phyloP scores from a whole-genome alignment of 2,329 filamentous ascomycete genomes.

The Pseudogymnoascus sp. region DNA sequence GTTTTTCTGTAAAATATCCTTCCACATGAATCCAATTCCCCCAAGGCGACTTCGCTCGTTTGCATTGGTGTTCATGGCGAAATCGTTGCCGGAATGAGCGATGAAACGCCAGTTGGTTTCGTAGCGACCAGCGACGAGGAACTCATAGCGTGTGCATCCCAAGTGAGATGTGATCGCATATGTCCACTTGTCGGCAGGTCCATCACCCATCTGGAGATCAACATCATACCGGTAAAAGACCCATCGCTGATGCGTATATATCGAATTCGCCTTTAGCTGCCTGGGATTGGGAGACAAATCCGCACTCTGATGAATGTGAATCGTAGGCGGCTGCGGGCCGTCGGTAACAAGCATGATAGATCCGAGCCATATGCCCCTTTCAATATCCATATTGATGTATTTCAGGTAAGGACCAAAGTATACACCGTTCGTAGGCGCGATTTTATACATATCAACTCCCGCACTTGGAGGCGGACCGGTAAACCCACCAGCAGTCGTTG shows the following conservation, averaged over 20 bases:
- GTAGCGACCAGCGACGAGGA: conserved; percentile 80
- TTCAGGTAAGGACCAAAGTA: conserved; percentile 96
- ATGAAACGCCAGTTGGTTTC: conserved; percentile 95
- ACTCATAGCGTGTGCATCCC: conserved; percentile 96
- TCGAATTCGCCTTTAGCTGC: conserved; percentile 72
- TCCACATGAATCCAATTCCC: conserved; percentile 95
- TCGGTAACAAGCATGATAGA: conserved; percentile 93
- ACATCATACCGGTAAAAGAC: conserved; percentile 93
- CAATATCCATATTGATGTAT: conserved; percentile 95
- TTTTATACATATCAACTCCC: conserved; percentile 89
- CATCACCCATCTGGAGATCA: conserved; percentile 82
- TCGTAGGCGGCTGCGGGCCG: conserved; percentile 83
- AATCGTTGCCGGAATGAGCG: conserved; percentile 93
- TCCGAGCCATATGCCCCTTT: conserved; percentile 82
- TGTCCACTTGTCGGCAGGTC: conserved; percentile 78
- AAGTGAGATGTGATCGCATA: conserved; percentile 96
- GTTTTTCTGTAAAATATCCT: conserved; percentile 95
- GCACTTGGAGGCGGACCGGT: conserved; percentile 79
- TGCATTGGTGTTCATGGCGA: conserved; percentile 76
- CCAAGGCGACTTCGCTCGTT: conserved; percentile 80
- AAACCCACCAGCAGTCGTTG: conserved; percentile 73
- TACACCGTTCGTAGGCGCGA: conserved; percentile 87
- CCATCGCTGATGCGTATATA: conserved; percentile 88
- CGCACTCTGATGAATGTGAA: conserved; percentile 83
- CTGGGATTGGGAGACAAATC: conserved; percentile 89